Evolutionary conservation across 805 yeast species (phyloP).

Genomic region (Kluyveromyces aestuarii): DNA sequence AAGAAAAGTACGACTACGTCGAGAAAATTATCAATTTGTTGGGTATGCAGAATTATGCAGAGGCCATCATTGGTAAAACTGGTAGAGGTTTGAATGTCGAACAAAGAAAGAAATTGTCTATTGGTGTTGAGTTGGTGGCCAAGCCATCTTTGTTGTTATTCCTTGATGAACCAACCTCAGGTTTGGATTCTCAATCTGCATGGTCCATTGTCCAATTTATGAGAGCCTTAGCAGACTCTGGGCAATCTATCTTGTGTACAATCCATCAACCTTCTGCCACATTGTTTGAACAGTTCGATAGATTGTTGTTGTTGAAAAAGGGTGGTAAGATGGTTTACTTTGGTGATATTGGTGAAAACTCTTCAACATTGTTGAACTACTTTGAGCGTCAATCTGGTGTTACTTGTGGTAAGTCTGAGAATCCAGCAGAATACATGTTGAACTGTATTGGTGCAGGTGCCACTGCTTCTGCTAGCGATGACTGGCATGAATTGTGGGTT

Average conservation of each 20-base stretch:
- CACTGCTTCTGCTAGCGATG: constrained; percentile 46
- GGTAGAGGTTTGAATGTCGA: constrained; percentile 63
- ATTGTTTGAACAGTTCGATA: constrained; percentile 67
- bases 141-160: constrained; percentile 52
- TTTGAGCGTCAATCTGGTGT: constrained; percentile 69
- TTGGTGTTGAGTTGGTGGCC: constrained; percentile 61
- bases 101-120: constrained; percentile 52
- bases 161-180: constrained; percentile 63
- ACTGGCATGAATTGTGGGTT: constrained; percentile 60
- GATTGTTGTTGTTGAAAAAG: constrained; percentile 55
- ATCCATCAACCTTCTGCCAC: constrained; percentile 84
- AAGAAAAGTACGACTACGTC: constrained; percentile 56
- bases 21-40: constrained; percentile 54
- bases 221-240: constrained; percentile 49
- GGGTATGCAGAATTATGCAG: constrained; percentile 57
- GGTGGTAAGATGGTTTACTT: constrained; percentile 73
- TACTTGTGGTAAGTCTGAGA: constrained; percentile 48
- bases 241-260: constrained; percentile 62
- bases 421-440: constrained; percentile 71
- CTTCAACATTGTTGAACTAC: constrained; percentile 47
- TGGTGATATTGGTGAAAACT: constrained; percentile 59
- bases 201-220: constrained; percentile 56
- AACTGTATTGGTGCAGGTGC: constrained; percentile 78
- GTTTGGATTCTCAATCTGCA: constrained; percentile 60
- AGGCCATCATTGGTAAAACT: constrained; percentile 65